Evolutionary conservation across 768 basidiomycete species (phyloP), one percentile per base, ranked within the genome.

Genomic region (Myochromella boudieri): DNA sequence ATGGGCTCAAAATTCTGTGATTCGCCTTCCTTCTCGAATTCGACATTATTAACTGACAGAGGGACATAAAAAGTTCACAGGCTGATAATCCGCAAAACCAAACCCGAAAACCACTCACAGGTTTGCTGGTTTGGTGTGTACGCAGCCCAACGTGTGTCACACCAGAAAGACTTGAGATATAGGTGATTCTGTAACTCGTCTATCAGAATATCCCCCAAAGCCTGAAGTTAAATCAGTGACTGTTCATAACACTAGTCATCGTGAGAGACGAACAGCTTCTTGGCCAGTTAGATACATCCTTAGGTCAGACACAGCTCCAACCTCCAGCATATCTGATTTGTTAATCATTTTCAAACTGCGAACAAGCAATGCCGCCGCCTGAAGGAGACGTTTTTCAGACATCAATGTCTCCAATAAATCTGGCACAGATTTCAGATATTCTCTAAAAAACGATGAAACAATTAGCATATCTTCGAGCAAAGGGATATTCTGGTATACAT

Each of bases 161-260:
- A 94, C 84, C 94, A 97, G 64, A 93, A 95, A 1, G 88, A 91
- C 60, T 95, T 97, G 49, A 99, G 81, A 66, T 97, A 99, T n/a
- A 99, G 69, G 66, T 99, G 97, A 55, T 84, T 91, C 60, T 98
- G 95, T 10, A 99, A 76, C 60, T 99, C 97, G 55, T 99, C 97
- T 6, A 95, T 75, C 47, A 99, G 70, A 45, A 98, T 97, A 54
- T 98, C 97, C 37, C 89, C 78, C 34, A 99, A 68, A 9, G 90
- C 86, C 95, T 97, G 58, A 26, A 46, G 17, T 20, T 40, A 26
- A 47, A 40, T 48, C 22, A 52, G 39, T 32, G 22, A 15, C 18
- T 5, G 27, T 33, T 17, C 11, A n/a, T 15, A 15, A 31, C 18
- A 40, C n/a, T 10, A 11, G 8, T 6, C 10, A 26, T 14, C 1